Conservation (phyloP, 31 red algal species). For the Bonnemaisonia californica region DNA sequence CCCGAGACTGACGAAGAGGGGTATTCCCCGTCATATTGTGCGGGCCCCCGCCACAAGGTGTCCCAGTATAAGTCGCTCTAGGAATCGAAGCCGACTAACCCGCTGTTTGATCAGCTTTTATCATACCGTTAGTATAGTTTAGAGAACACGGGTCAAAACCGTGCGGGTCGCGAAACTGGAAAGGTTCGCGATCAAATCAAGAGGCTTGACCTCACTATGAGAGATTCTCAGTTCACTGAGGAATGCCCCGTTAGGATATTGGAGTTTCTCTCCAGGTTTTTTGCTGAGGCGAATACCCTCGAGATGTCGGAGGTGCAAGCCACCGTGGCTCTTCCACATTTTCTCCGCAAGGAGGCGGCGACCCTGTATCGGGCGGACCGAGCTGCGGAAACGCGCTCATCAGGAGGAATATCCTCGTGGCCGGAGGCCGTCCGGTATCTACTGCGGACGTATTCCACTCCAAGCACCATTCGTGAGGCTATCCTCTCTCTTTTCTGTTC, state of each 20-base stretch:
- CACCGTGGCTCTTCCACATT: constrained; percentile 11
- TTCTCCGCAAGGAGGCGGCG: not conserved
- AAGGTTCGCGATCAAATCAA: constrained; percentile 19
- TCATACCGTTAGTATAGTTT: constrained; percentile 15
- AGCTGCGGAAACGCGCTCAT: not conserved
- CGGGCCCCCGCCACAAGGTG: too few species aligned
- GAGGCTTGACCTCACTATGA: not conserved
- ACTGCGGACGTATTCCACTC: constrained; percentile 1
- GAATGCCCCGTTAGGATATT: not conserved
- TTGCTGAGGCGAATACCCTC: not conserved
- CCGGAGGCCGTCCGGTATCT: constrained; percentile 4
- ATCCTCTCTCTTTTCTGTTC: not conserved
- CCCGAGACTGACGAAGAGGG: too few species aligned
- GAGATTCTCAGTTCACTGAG: not conserved
- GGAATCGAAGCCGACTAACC: too few species aligned
- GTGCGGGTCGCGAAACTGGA: constrained; percentile 17
- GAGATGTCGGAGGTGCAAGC: constrained; percentile 16
- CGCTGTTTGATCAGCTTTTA: not conserved
- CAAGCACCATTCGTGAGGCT: not conserved
- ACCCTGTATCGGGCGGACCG: constrained; percentile 9
- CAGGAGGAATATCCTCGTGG: not conserved
- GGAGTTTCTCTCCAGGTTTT: constrained; percentile 7
- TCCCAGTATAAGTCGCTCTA: too few species aligned
- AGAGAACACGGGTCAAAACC: not conserved
- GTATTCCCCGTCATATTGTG: too few species aligned